Percentiles rank a stretch among this genome's conserved stretches.
Evolutionary conservation across 176 grass and related monocot species (phyloP).

Genomic region (Musa acuminata): DNA sequence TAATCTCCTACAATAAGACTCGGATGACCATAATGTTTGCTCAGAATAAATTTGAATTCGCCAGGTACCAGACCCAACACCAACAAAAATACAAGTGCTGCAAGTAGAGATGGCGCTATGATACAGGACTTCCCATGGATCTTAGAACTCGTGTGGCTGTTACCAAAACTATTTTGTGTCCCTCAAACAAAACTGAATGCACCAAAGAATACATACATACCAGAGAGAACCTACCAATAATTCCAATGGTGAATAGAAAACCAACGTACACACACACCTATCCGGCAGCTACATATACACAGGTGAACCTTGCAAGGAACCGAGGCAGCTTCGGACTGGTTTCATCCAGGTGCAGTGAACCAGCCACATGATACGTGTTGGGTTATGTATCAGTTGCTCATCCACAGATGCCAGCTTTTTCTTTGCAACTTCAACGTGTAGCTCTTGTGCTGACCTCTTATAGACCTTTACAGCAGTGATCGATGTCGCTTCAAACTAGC

Average conservation of each 20-base stretch:
- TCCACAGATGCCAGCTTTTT: background rate
- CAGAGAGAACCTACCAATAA: background rate
- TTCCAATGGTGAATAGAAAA: background rate
- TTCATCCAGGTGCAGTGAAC: background rate
- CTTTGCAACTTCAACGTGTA: background rate
- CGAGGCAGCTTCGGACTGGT: background rate
- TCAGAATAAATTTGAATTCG: too few relatives aligned
- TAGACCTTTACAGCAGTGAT: background rate
- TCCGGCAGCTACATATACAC: conserved; percentile 1
- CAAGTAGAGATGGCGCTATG: background rate
- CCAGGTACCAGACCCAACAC: too few relatives aligned
- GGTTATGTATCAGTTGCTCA: background rate
- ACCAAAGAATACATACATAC: conserved; percentile 1
- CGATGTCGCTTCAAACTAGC: too few relatives aligned
- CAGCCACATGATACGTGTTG: background rate
- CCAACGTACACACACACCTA: background rate
- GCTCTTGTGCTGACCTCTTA: background rate
- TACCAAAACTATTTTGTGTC: background rate
- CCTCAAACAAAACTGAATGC: background rate
- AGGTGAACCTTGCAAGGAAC: background rate
- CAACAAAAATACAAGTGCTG: background rate
- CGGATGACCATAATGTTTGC: too few relatives aligned
- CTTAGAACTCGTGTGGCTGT: background rate
- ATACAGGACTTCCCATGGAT: background rate
- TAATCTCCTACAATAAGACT: too few relatives aligned